Evolutionary conservation across 805 yeast genomes (phyloP).

Genomic region (Zygosaccharomyces rouxii): DNA sequence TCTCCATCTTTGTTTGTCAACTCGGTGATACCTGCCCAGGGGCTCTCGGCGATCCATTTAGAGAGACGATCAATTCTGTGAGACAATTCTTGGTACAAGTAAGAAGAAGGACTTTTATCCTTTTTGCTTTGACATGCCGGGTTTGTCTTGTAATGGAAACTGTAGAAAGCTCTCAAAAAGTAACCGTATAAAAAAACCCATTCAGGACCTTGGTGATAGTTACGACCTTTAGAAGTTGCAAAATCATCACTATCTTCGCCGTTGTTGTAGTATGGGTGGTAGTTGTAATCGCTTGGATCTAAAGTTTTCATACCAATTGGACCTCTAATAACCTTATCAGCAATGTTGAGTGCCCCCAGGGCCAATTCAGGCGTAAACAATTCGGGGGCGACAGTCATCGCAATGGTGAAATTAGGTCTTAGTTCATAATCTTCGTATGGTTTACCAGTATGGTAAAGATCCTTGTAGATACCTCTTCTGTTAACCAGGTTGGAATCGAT

Average conservation of each 20-base stretch:
- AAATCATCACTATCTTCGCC: constrained; percentile 78
- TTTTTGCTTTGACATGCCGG: constrained; percentile 35
- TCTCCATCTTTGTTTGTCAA: constrained; percentile 85
- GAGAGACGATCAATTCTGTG: constrained; percentile 60
- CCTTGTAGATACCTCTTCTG: constrained; percentile 93
- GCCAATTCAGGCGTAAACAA: constrained; percentile 65
- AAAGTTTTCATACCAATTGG: constrained; percentile 89
- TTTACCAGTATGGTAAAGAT: constrained; percentile 73
- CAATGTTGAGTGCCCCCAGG: constrained; percentile 56
- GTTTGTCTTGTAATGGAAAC: constrained; percentile 44
- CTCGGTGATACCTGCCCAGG: constrained; percentile 94
- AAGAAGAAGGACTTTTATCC: constrained; percentile 41
- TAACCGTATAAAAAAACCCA: constrained; percentile 95
- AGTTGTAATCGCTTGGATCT: constrained; percentile 89
- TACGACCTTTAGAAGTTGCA: constrained; percentile 91
- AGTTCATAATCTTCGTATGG: constrained; percentile 91
- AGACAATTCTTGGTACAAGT: constrained; percentile 55
- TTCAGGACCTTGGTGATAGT: constrained; percentile 98
- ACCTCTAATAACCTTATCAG: constrained; percentile 74
- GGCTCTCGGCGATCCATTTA: constrained; percentile 65
- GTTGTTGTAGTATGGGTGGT: constrained; percentile 84
- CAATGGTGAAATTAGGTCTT: constrained; percentile 88
- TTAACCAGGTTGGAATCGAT: constrained; percentile 65
- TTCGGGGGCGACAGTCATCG: constrained; percentile 94
- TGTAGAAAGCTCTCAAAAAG: constrained; percentile 71